These are phyloP conservation scores for Arachnopeziza araneosa DNA, from an alignment of 2,329 filamentous ascomycete species.

Conservation along the genomic window DNA sequence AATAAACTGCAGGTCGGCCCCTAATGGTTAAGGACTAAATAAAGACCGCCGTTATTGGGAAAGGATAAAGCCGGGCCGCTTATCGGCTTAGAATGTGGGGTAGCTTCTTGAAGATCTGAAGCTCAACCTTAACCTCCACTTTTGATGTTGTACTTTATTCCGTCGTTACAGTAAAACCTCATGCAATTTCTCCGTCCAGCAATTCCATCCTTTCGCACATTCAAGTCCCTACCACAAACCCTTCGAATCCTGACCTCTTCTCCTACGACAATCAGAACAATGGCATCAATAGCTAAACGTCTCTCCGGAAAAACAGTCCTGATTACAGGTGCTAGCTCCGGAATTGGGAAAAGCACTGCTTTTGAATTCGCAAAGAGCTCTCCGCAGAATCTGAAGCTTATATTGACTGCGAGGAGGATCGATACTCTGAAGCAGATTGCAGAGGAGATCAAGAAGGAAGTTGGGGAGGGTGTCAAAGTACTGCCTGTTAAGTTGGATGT, in stretches of 20 bases:
- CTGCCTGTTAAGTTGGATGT: slow-evolving; percentile 81
- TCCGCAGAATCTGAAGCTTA: slow-evolving; percentile 71
- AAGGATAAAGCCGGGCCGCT: neutral
- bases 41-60: neutral
- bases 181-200: neutral
- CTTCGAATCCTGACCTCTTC: slow-evolving; percentile 46
- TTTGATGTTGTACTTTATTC: neutral
- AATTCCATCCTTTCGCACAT: neutral
- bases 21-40: neutral
- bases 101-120: neutral
- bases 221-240: neutral
- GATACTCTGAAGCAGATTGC: slow-evolving; percentile 74
- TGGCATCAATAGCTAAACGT: slow-evolving; percentile 64
- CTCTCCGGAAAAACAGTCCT: slow-evolving; percentile 89
- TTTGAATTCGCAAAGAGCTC: slow-evolving; percentile 86
- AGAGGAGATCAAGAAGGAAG: slow-evolving; percentile 52
- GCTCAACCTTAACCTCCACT: neutral
- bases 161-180: neutral
- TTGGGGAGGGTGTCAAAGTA: slow-evolving; percentile 5
- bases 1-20: neutral
- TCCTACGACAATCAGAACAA: neutral
- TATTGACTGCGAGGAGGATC: slow-evolving; percentile 81
- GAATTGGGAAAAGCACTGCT: slow-evolving; percentile 80
- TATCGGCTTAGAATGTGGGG: neutral
- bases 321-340: slow-evolving; percentile 90